Conservation (phyloP, 768 basidiomycete genomes). For the Cantharellus anzutake region DNA sequence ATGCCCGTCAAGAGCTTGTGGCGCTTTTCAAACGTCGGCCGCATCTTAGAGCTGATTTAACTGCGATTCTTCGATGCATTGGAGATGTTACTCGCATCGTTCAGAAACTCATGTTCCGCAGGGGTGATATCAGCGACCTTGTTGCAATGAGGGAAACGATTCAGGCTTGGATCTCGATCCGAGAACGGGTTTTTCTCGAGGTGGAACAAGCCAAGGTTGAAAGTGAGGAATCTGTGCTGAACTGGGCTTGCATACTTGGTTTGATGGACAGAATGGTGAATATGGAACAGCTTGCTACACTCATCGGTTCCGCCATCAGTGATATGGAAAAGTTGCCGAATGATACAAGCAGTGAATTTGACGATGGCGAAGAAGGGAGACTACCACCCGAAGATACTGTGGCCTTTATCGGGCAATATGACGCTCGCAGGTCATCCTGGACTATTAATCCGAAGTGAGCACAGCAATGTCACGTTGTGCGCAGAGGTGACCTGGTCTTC, state of each 20-base stretch:
- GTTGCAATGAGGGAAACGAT: conserved; percentile 44
- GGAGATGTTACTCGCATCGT: conserved; percentile 61
- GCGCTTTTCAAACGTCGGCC: conserved; percentile 42
- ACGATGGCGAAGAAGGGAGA: conserved; percentile 3
- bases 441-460: conserved; percentile 47
- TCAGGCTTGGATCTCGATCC: conserved; percentile 35
- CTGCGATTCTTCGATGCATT: conserved; percentile 30
- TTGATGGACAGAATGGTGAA: conserved; percentile 34
- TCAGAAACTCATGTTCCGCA: conserved; percentile 53
- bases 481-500: not conserved
- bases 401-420: not conserved
- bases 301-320: conserved; percentile 34
- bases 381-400: not conserved
- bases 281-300: conserved; percentile 32
- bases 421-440: conserved; percentile 17
- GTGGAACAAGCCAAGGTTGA: not conserved
- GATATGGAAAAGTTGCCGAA: conserved; percentile 13
- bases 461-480: not conserved
- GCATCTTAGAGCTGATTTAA: conserved; percentile 46
- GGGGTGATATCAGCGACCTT: conserved; percentile 48
- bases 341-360: conserved; percentile 10
- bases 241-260: conserved; percentile 24
- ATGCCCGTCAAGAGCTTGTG: conserved; percentile 56
- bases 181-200: conserved; percentile 34
- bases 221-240: conserved; percentile 24